These are phyloP conservation scores for Dacryopinax primogenitus DNA, from an alignment of 768 basidiomycete genomes.

Conservation along the genomic window DNA sequence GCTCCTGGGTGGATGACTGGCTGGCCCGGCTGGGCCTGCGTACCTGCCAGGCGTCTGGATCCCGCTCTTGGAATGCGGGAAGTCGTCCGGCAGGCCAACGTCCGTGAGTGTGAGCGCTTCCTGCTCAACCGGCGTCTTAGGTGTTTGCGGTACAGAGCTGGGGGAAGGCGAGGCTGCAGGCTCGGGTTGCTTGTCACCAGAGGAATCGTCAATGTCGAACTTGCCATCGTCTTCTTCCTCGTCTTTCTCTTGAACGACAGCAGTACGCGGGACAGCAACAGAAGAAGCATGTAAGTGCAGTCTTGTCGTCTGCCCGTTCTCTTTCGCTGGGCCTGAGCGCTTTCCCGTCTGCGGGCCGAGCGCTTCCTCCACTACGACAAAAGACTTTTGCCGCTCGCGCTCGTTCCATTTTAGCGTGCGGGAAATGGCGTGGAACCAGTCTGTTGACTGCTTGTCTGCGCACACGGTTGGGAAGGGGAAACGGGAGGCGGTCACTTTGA, in stretches of 20 bases:
- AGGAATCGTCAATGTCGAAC: constrained; percentile 90
- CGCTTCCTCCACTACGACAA: constrained; percentile 91
- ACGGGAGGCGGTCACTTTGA: constrained; percentile 92
- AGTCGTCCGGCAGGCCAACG: constrained; percentile 13
- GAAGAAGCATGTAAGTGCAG: constrained; percentile 9
- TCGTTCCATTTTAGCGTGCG: constrained; percentile 99
- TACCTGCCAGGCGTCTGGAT: background rate
- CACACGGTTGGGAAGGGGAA: constrained; percentile 99
- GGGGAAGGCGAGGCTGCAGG: background rate
- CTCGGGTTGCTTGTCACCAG: constrained; percentile 37
- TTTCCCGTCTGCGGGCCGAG: constrained; percentile 32
- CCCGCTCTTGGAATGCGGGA: constrained; percentile 9
- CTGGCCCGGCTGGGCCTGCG: background rate
- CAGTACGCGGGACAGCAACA: constrained; percentile 13
- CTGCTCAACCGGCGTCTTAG: background rate
- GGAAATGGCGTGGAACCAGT: constrained; percentile 97
- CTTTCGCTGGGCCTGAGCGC: constrained; percentile 2
- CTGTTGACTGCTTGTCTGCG: constrained; percentile 91
- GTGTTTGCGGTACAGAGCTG: background rate
- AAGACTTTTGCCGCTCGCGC: constrained; percentile 94
- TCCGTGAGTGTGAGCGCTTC: background rate
- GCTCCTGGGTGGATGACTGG: background rate
- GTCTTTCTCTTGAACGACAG: constrained; percentile 24
- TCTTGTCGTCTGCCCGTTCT: constrained; percentile 12
- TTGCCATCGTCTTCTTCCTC: constrained; percentile 52